Percentiles rank a stretch among this genome's conserved stretches.
phyloP scores from a whole-genome alignment of 2,329 filamentous ascomycete species.

The Colletotrichum kahawae region DNA sequence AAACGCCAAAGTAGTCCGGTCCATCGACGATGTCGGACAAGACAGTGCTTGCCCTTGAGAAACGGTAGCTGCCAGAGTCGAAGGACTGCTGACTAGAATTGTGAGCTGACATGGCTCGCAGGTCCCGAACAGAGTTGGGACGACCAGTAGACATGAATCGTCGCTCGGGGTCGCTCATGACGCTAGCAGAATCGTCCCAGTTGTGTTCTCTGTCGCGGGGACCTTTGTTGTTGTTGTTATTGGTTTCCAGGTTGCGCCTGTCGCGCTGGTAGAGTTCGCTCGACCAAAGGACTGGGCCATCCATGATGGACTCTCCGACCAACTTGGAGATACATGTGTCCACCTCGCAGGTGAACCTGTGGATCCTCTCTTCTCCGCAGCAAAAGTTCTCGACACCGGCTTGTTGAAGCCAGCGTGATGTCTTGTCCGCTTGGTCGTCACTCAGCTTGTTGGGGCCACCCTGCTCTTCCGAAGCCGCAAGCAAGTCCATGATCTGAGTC shows the following conservation, averaged over 20 bases:
- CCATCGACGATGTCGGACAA: conserved; percentile 72
- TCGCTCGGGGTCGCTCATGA: conserved; percentile 60
- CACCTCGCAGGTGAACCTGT: conserved; percentile 90
- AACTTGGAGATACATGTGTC: conserved; percentile 85
- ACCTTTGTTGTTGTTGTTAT: conserved; percentile 34
- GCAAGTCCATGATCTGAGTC: conserved; percentile 83
- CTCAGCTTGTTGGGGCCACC: conserved; percentile 94
- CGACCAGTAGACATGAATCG: conserved; percentile 49
- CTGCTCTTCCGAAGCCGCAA: conserved; percentile 82
- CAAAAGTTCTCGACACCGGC: conserved; percentile 92
- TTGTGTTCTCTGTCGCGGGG: conserved; percentile 51
- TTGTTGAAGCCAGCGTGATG: conserved; percentile 79
- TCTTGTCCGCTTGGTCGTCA: conserved; percentile 92
- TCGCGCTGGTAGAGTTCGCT: conserved; percentile 88
- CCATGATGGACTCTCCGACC: conserved; percentile 81
- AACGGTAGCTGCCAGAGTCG: conserved; percentile 69
- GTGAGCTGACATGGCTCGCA: conserved; percentile 62
- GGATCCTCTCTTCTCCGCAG: conserved; percentile 91
- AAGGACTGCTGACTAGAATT: conserved; percentile 74
- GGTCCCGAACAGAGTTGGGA: conserved; percentile 58
- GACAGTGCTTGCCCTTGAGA: conserved; percentile 60
- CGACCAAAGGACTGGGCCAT: conserved; percentile 89
- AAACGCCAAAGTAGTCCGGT: conserved; percentile 72
- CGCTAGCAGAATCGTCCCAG: conserved; percentile 59
- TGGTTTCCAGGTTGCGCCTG: conserved; percentile 62